Percentiles rank a stretch among this genome's conserved stretches.
Evolutionary conservation across 2,329 filamentous ascomycete species (phyloP).

Genomic region (Acephala macrosclerotiorum): DNA sequence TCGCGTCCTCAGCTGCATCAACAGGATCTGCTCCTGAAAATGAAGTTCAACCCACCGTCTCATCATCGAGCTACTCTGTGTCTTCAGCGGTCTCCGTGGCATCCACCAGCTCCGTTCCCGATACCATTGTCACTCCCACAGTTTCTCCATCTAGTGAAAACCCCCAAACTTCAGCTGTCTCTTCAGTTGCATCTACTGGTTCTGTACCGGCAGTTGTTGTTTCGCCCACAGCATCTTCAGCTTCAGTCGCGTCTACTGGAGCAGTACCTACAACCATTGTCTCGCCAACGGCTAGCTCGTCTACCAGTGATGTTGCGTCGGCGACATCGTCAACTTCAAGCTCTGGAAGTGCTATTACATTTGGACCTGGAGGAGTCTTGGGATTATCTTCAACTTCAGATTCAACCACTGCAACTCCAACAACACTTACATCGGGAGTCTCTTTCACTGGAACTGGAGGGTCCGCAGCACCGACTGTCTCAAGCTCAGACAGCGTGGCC

Average conservation of each 20-base stretch:
- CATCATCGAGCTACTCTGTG: neutral
- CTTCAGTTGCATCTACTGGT: slow-evolving; percentile 19
- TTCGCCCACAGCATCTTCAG: slow-evolving; percentile 23
- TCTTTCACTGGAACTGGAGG: slow-evolving; percentile 30
- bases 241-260: slow-evolving; percentile 15
- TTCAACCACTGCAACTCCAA: slow-evolving; percentile 23
- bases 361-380: slow-evolving; percentile 42
- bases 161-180: neutral
- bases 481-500: neutral
- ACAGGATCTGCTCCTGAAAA: slow-evolving; percentile 23
- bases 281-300: slow-evolving; percentile 23
- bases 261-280: slow-evolving; percentile 17
- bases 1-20: slow-evolving; percentile 2
- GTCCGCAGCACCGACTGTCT: slow-evolving; percentile 17
- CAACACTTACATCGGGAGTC: slow-evolving; percentile 23
- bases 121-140: neutral
- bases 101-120: slow-evolving; percentile 15
- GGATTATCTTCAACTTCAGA: slow-evolving; percentile 24
- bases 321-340: slow-evolving; percentile 21
- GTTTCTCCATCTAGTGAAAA: neutral
- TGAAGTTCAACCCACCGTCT: slow-evolving; percentile 28
- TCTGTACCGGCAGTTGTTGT: slow-evolving; percentile 23
- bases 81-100: slow-evolving; percentile 6
- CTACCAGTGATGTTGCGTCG: neutral
- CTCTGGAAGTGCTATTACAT: slow-evolving; percentile 38